Conservation (phyloP, 2,329 filamentous ascomycete genomes). For the Pseudogymnoascus sp. region DNA sequence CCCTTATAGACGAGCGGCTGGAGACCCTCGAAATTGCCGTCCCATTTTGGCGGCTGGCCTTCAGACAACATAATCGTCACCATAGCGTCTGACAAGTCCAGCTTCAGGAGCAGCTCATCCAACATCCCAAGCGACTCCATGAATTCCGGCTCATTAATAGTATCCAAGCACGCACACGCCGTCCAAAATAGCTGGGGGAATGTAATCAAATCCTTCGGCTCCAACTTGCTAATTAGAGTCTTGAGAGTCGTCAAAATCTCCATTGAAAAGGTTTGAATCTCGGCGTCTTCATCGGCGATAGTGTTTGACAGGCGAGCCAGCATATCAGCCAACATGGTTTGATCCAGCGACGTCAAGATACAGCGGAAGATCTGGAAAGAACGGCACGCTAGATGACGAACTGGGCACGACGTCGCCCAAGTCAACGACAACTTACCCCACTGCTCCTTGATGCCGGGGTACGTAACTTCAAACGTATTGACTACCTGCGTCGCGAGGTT, state of each 20-base stretch:
- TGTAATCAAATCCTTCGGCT: slow-evolving; percentile 69
- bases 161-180: slow-evolving; percentile 90
- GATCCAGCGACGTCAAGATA: slow-evolving; percentile 82
- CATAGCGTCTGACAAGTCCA: slow-evolving; percentile 66
- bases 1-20: slow-evolving; percentile 87
- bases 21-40: slow-evolving; percentile 79
- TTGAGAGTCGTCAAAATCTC: slow-evolving; percentile 93
- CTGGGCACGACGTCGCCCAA: slow-evolving; percentile 95
- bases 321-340: slow-evolving; percentile 95
- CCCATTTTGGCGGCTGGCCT: slow-evolving; percentile 78
- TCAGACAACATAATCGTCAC: slow-evolving; percentile 68
- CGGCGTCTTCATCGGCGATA: slow-evolving; percentile 86
- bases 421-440: slow-evolving; percentile 87
- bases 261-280: slow-evolving; percentile 96
- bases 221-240: slow-evolving; percentile 79
- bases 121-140: slow-evolving; percentile 88
- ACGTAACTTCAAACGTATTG: slow-evolving; percentile 75
- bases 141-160: slow-evolving; percentile 93
- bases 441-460: slow-evolving; percentile 79
- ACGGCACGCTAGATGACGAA: slow-evolving; percentile 87
- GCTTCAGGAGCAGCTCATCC: slow-evolving; percentile 73
- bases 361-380: slow-evolving; percentile 97
- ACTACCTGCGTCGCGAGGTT: slow-evolving; percentile 75
- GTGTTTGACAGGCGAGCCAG: slow-evolving; percentile 91
- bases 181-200: slow-evolving; percentile 98